Percentiles rank a stretch among this genome's conserved stretches.
These are phyloP conservation scores for Aspergillus haitiensis DNA, from an alignment of 495 filamentous ascomycete genomes.

Conservation along the genomic window DNA sequence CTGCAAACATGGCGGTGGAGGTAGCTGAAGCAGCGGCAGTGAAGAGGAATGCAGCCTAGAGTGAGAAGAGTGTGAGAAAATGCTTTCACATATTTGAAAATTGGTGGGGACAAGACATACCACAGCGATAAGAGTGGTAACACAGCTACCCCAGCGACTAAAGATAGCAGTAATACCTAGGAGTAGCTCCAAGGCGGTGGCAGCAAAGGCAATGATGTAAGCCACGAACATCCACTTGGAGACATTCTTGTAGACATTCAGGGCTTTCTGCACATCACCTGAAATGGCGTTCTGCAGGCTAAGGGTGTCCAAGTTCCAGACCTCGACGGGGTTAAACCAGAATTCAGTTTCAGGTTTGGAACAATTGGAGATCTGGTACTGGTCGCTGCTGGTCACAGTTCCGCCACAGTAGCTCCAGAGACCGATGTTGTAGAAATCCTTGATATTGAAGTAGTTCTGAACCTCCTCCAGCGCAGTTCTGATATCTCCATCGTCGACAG, in stretches of 20 bases:
- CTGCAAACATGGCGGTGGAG: conserved; percentile 60
- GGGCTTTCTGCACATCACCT: conserved; percentile 58
- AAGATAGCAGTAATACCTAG: conserved; percentile 70
- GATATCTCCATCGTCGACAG: conserved; percentile 36
- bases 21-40: conserved; percentile 58
- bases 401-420: conserved; percentile 87
- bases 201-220: conserved; percentile 67
- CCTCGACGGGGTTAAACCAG: conserved; percentile 69
- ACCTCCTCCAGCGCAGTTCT: conserved; percentile 34
- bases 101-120: conserved; percentile 34
- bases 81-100: neutral
- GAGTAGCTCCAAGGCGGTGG: conserved; percentile 66
- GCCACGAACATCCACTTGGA: conserved; percentile 79
- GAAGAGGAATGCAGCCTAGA: conserved; percentile 52
- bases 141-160: conserved; percentile 67
- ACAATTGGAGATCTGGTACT: conserved; percentile 49
- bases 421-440: conserved; percentile 76
- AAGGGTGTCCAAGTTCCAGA: conserved; percentile 62
- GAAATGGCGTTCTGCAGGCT: conserved; percentile 59
- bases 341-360: conserved; percentile 62
- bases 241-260: conserved; percentile 70
- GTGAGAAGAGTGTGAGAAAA: conserved; percentile 29
- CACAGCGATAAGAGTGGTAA: conserved; percentile 72
- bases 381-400: conserved; percentile 49
- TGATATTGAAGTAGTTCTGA: conserved; percentile 56